Percentiles rank a stretch among this genome's conserved stretches.
phyloP scores from a whole-genome alignment of 257 asterid species.

The Leptodermis oblonga region DNA sequence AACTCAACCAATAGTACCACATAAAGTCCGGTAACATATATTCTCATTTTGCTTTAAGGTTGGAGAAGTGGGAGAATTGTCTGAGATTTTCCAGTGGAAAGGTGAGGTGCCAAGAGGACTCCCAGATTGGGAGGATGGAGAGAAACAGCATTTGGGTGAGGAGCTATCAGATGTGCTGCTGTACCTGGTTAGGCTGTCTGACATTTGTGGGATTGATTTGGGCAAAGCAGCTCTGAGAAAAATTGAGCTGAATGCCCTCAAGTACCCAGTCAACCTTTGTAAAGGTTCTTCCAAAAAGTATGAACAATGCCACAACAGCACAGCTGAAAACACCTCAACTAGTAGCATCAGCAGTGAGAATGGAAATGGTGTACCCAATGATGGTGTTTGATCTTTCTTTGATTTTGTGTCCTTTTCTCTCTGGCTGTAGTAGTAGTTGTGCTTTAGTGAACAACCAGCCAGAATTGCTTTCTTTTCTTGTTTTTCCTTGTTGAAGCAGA shows the following conservation, averaged over 20 bases:
- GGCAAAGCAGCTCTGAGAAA: slow-evolving; percentile 58
- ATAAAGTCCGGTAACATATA: no score
- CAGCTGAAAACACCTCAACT: slow-evolving; percentile 15
- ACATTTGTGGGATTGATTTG: slow-evolving; percentile 60
- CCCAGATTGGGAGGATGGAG: slow-evolving; percentile 55
- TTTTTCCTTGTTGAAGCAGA: not conserved
- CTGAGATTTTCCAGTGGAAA: slow-evolving; percentile 72
- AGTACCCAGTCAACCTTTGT: slow-evolving; percentile 45
- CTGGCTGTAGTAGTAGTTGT: not conserved
- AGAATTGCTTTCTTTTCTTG: not conserved
- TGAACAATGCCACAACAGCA: slow-evolving; percentile 5
- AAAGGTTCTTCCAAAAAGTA: slow-evolving; percentile 39
- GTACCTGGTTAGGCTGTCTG: slow-evolving; percentile 51
- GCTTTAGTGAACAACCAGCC: no score
- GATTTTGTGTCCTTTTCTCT: not conserved
- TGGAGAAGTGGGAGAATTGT: slow-evolving; percentile 67
- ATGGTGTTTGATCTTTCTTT: slow-evolving; percentile 18
- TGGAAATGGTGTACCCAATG: slow-evolving; percentile 18
- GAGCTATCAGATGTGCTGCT: slow-evolving; percentile 65
- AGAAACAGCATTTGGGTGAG: slow-evolving; percentile 54
- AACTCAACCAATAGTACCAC: no score
- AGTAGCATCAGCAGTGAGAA: slow-evolving; percentile 11
- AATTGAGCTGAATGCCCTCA: slow-evolving; percentile 47
- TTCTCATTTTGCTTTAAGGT: no score
- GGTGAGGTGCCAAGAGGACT: slow-evolving; percentile 62